These are phyloP conservation scores for Achaetomium macrosporum DNA, from an alignment of 2,329 filamentous ascomycete genomes.

Conservation along the genomic window DNA sequence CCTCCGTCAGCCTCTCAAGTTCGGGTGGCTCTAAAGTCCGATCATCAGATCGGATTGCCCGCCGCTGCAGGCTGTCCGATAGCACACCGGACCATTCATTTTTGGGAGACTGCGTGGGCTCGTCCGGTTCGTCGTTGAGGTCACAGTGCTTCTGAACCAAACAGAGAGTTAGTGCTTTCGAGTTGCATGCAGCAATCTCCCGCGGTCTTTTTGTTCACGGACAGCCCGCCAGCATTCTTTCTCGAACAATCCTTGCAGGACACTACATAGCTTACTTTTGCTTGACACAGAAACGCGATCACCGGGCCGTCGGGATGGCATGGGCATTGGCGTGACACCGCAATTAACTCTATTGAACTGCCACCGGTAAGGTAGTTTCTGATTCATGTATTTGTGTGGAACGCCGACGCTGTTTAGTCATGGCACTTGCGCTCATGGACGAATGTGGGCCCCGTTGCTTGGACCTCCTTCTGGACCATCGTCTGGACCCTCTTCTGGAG, in stretches of 20 bases:
- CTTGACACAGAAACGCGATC: not conserved
- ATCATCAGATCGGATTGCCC: not conserved
- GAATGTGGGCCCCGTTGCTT: too few species aligned
- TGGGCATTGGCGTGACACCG: constrained; percentile 11
- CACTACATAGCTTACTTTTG: not conserved
- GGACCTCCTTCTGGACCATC: too few species aligned
- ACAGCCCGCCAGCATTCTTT: not conserved
- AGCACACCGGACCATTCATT: not conserved
- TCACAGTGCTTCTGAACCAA: not conserved
- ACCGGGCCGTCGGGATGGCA: constrained; percentile 1
- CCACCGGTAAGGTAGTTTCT: too few species aligned
- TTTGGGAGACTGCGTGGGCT: not conserved
- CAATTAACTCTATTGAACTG: too few species aligned
- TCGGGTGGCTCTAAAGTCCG: too few species aligned
- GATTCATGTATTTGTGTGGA: too few species aligned
- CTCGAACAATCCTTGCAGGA: not conserved
- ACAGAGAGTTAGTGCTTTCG: not conserved
- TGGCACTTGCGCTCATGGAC: too few species aligned
- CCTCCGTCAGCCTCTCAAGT: too few species aligned
- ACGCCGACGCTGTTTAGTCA: too few species aligned
- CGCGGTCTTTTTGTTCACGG: too few species aligned
- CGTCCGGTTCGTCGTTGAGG: not conserved
- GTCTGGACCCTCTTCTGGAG: too few species aligned
- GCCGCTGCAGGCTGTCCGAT: too few species aligned
- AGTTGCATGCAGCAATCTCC: not conserved